These are phyloP conservation scores for Leccinum subfulvum DNA, from an alignment of 1,284 basidiomycete genomes.

Conservation along the genomic window DNA sequence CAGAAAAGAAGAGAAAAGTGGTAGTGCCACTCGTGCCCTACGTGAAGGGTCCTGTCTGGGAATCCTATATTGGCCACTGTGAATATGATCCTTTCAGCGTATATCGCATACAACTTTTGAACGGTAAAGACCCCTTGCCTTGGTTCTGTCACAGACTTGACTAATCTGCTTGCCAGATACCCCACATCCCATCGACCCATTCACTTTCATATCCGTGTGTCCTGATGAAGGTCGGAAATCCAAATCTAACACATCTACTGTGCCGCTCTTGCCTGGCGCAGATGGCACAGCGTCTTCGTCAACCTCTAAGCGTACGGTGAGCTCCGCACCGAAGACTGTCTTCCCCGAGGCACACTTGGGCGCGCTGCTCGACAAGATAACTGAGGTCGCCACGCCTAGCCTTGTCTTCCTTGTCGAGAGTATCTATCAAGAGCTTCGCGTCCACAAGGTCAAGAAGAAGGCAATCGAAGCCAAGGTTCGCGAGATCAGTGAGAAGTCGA, in stretches of 20 bases:
- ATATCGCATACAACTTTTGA: conserved; percentile 75
- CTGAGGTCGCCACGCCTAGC: conserved; percentile 52
- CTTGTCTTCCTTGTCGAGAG: conserved; percentile 68
- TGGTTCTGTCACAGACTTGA: not conserved
- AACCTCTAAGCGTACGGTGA: conserved; percentile 38
- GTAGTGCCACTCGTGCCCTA: conserved; percentile 76
- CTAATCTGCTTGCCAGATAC: conserved; percentile 51
- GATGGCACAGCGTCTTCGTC: conserved; percentile 14
- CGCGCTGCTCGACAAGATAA: conserved; percentile 58
- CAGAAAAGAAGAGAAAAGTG: conserved; percentile 66
- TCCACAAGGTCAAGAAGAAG: conserved; percentile 73
- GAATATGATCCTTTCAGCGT: conserved; percentile 62
- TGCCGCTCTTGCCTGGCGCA: conserved; percentile 41
- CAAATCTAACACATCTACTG: conserved; percentile 34
- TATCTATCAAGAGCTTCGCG: conserved; percentile 65
- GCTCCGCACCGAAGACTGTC: conserved; percentile 47
- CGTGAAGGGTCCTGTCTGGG: conserved; percentile 76
- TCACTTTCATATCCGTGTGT: conserved; percentile 62
- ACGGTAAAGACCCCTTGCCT: conserved; percentile 47
- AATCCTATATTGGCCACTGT: conserved; percentile 58
- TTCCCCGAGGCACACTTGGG: conserved; percentile 69
- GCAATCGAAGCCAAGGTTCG: conserved; percentile 76
- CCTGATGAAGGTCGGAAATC: conserved; percentile 36
- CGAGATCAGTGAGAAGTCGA: conserved; percentile 72
- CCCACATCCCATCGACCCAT: conserved; percentile 72